Conservation (phyloP, 768 basidiomycete genomes). For the Tylopilus felleus region DNA sequence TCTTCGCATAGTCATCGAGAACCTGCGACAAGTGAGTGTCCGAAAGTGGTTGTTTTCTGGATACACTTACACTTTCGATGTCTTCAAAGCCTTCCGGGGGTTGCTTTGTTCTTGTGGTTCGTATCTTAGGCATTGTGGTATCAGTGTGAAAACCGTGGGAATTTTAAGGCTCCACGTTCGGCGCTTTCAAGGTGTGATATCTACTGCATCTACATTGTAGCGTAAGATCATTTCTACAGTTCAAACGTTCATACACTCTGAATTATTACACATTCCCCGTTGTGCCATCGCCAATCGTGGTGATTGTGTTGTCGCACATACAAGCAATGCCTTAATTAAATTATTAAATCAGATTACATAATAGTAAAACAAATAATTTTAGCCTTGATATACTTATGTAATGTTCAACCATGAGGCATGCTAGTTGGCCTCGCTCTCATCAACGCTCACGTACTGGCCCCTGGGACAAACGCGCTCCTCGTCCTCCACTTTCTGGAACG, state of each 20-base stretch:
- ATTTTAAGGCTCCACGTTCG: neutral
- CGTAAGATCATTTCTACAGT: too few species aligned
- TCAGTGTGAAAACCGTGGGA: slow-evolving; percentile 17
- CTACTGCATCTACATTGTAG: too few species aligned
- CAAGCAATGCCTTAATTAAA: neutral
- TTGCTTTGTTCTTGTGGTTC: slow-evolving; percentile 86
- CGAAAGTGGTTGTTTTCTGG: neutral
- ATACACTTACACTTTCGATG: slow-evolving; percentile 64
- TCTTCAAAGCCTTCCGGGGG: slow-evolving; percentile 97
- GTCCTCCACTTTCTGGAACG: neutral
- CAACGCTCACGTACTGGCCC: slow-evolving; percentile 12
- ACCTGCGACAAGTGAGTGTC: slow-evolving; percentile 48
- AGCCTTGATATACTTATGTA: too few species aligned
- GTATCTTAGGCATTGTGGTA: slow-evolving; percentile 82
- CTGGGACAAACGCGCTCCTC: slow-evolving; percentile 8
- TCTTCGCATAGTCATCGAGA: slow-evolving; percentile 97
- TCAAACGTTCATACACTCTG: too few species aligned
- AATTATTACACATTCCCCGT: neutral
- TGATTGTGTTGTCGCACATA: neutral
- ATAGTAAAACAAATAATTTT: too few species aligned
- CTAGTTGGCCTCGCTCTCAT: slow-evolving; percentile 8
- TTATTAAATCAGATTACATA: neutral
- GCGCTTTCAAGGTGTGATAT: too few species aligned
- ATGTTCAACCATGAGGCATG: slow-evolving; percentile 16
- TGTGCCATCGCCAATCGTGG: neutral